These are phyloP conservation scores for Astraeus odoratus DNA, from an alignment of 768 basidiomycete genomes.

Conservation along the genomic window DNA sequence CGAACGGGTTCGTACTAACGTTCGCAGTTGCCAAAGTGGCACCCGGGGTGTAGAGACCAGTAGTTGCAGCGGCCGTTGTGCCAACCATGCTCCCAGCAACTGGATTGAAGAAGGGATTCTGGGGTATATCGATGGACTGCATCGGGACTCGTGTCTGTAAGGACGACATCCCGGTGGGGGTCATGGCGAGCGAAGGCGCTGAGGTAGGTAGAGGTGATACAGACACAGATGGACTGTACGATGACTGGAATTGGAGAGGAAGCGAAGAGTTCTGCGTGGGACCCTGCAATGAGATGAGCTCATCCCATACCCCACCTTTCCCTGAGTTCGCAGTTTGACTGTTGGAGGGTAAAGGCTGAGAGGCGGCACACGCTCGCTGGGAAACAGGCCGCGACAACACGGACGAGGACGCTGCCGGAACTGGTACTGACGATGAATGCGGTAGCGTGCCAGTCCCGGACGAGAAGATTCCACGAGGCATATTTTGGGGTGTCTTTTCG, in stretches of 20 bases:
- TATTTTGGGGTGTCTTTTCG: constrained; percentile 20
- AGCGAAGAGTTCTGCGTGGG: constrained; percentile 35
- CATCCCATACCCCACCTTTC: constrained; percentile 49
- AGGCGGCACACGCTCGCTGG: constrained; percentile 23
- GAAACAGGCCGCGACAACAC: constrained; percentile 10
- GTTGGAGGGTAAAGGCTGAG: constrained; percentile 29
- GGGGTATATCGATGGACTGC: background rate
- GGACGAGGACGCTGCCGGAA: too few species aligned
- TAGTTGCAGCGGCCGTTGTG: constrained; percentile 7
- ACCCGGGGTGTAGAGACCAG: background rate
- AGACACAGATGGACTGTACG: background rate
- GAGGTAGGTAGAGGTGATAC: constrained; percentile 5
- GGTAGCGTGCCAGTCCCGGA: constrained; percentile 3
- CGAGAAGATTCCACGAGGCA: constrained; percentile 14
- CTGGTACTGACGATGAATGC: background rate
- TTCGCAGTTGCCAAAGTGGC: background rate
- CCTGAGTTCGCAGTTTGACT: constrained; percentile 13
- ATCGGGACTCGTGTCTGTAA: background rate
- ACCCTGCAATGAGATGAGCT: constrained; percentile 43
- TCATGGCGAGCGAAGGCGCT: background rate
- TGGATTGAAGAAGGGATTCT: constrained; percentile 18
- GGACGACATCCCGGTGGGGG: background rate
- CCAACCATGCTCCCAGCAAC: background rate
- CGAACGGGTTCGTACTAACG: background rate
- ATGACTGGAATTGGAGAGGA: constrained; percentile 36